phyloP scores from a whole-genome alignment of 1,284 basidiomycete genomes.

The Caloboletus inedulis region DNA sequence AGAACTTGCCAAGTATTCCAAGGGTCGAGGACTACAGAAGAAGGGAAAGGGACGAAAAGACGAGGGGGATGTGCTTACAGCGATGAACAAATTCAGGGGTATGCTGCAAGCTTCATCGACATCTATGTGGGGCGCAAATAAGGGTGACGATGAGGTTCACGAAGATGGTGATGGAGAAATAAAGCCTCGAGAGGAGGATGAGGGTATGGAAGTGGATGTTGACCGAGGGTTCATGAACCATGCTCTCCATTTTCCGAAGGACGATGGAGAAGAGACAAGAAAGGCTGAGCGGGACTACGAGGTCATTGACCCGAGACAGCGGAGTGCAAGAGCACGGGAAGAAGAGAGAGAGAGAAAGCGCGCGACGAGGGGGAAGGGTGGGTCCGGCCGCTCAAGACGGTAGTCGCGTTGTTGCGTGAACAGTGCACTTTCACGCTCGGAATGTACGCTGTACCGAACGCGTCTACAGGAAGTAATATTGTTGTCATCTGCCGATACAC shows the following conservation, averaged over 20 bases:
- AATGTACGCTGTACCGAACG: not conserved
- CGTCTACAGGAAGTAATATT: slow-evolving; percentile 3
- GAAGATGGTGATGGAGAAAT: slow-evolving; percentile 19
- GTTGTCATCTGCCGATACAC: not conserved
- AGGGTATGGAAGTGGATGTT: slow-evolving; percentile 75
- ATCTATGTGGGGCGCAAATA: slow-evolving; percentile 31
- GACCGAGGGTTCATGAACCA: slow-evolving; percentile 81
- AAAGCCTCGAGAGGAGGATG: slow-evolving; percentile 41
- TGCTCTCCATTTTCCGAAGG: slow-evolving; percentile 74
- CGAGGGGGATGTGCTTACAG: slow-evolving; percentile 74
- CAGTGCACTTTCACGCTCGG: not conserved
- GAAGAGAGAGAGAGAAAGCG: slow-evolving; percentile 69
- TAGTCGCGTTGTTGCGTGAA: slow-evolving; percentile 10
- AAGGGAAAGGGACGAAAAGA: slow-evolving; percentile 56
- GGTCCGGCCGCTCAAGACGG: slow-evolving; percentile 22
- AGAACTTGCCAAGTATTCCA: slow-evolving; percentile 76
- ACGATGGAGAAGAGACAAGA: slow-evolving; percentile 66
- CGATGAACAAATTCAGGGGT: slow-evolving; percentile 69
- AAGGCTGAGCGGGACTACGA: slow-evolving; percentile 90
- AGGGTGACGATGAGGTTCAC: slow-evolving; percentile 31
- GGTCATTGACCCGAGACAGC: slow-evolving; percentile 76
- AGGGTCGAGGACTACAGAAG: slow-evolving; percentile 56
- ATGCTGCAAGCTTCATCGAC: slow-evolving; percentile 54
- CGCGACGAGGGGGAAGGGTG: slow-evolving; percentile 29
- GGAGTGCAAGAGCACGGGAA: slow-evolving; percentile 66